Evolutionary conservation across 2,329 filamentous ascomycete species (phyloP).

Genomic region (Cordyceps militaris): DNA sequence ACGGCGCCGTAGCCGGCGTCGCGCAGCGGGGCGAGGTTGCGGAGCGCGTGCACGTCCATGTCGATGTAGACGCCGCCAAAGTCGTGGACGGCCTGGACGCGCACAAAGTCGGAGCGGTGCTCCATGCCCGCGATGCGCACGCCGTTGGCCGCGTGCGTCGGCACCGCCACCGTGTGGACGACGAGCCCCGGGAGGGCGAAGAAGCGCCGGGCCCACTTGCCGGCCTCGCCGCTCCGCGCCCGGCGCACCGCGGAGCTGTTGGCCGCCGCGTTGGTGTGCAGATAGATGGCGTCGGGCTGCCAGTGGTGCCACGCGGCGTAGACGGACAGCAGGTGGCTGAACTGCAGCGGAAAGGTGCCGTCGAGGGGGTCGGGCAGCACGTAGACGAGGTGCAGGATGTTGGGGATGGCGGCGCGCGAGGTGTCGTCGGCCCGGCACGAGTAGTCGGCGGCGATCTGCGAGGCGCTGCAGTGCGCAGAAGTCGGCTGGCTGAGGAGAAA

Average conservation of each 20-base stretch:
- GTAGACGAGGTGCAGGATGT: slow-evolving; percentile 21
- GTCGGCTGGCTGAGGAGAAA: slow-evolving; percentile 1
- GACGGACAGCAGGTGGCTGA: slow-evolving; percentile 21
- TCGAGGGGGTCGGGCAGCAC: slow-evolving; percentile 15
- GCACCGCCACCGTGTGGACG: slow-evolving; percentile 27
- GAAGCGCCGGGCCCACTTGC: slow-evolving; percentile 21
- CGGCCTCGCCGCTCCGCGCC: slow-evolving; percentile 11
- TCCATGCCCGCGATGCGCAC: slow-evolving; percentile 14
- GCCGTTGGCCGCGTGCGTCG: slow-evolving; percentile 15
- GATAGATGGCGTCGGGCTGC: slow-evolving; percentile 20
- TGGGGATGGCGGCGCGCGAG: slow-evolving; percentile 17
- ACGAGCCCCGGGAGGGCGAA: slow-evolving; percentile 18
- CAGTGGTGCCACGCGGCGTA: slow-evolving; percentile 19
- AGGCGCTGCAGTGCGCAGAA: background rate
- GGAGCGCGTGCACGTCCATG: slow-evolving; percentile 18
- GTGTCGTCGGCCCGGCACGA: background rate
- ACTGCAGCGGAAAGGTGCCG: slow-evolving; percentile 18
- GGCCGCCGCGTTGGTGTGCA: slow-evolving; percentile 22
- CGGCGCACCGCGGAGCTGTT: slow-evolving; percentile 26
- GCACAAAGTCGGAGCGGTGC: slow-evolving; percentile 20
- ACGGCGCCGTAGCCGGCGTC: slow-evolving; percentile 14
- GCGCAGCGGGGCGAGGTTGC: slow-evolving; percentile 14
- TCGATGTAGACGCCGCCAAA: slow-evolving; percentile 20
- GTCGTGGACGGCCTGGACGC: slow-evolving; percentile 18
- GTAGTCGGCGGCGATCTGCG: background rate